Conservation (phyloP, 2,329 filamentous ascomycete genomes). For the Alternaria panax region DNA sequence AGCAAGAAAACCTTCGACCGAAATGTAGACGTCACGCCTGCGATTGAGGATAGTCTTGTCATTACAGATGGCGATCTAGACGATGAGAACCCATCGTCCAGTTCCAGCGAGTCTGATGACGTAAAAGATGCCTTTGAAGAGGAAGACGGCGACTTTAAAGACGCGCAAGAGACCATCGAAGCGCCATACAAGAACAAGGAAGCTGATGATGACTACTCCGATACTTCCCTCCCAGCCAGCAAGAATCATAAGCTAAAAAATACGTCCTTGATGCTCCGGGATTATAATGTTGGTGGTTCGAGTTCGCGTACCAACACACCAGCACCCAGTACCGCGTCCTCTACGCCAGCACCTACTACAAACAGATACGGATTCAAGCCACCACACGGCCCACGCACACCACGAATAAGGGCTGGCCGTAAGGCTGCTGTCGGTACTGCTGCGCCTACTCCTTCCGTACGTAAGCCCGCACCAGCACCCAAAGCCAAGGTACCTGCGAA, state of each 20-base stretch:
- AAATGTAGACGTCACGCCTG: not conserved
- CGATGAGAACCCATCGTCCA: not conserved
- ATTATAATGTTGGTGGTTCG: not conserved
- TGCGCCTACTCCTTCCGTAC: not conserved
- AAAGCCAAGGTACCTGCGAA: not conserved
- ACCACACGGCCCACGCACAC: not conserved
- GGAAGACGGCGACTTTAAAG: not conserved
- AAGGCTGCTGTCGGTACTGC: not conserved
- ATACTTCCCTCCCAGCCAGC: not conserved
- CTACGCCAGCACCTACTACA: not conserved
- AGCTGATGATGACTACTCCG: not conserved
- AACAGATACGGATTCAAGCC: not conserved
- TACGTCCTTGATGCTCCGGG: not conserved
- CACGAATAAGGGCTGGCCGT: not conserved
- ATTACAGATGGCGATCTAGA: not conserved
- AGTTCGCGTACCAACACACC: not conserved
- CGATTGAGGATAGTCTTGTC: not conserved
- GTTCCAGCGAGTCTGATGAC: not conserved
- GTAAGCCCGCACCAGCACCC: not conserved
- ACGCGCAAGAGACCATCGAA: not conserved
- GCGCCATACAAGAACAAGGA: not conserved
- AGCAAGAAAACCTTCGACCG: not conserved
- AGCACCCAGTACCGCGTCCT: not conserved
- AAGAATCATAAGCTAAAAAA: not conserved
- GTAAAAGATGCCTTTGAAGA: fast-evolving